Base-by-base conservation (phyloP, 129 eudicot genomes). In the Logfia minima region DNA sequence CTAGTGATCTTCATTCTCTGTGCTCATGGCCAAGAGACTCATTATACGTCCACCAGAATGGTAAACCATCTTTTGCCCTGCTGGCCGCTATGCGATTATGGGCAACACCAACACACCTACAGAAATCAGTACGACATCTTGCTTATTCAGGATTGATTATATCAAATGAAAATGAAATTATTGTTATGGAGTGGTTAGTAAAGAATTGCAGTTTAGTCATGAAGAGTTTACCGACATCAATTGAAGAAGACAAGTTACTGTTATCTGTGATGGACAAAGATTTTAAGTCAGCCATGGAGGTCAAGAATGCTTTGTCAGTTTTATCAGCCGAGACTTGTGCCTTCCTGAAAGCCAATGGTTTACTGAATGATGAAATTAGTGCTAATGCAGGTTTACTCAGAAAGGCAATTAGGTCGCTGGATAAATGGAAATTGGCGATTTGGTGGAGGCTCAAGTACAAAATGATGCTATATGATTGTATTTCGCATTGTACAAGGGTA, bases 31-130 rank as follows among this genome's bases (percentile, higher is more conserved):
- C 93, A 55, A 39, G 68, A 37, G 92, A 94, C 68, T 87, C 93
- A 0, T 76, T 89, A 41, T 89, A 81, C 83, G 86, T 94, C 55
- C 86, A 86, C 56, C 92, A 89, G 19, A 76, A 83, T 32, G 99
- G 99, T 31, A 83, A 79, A 31, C 99, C 97, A 10, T 94, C 99
- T 5, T 94, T 91, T 79, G 78, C 96, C 68, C 77, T 94, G 68
- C 89, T 91, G 24, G 82, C 92, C 66, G 80, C 92, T 6, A 45
- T 89, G 83, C 86, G 99, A 52, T 72, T 94, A 79, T 91, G 99
- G 99, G 90, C 92, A 43, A 89, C 92, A 69, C 96, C 94, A 61
- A 71, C 82, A 41, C 88, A 80, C 80, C 68, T 85, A 70, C 79
- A 94, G 52, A 86, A 80, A 56, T 89, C 93, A 32, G 66, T 87